phyloP scores from a whole-genome alignment of 2,329 filamentous ascomycete genomes.

The Aspergillus transmontanensis region DNA sequence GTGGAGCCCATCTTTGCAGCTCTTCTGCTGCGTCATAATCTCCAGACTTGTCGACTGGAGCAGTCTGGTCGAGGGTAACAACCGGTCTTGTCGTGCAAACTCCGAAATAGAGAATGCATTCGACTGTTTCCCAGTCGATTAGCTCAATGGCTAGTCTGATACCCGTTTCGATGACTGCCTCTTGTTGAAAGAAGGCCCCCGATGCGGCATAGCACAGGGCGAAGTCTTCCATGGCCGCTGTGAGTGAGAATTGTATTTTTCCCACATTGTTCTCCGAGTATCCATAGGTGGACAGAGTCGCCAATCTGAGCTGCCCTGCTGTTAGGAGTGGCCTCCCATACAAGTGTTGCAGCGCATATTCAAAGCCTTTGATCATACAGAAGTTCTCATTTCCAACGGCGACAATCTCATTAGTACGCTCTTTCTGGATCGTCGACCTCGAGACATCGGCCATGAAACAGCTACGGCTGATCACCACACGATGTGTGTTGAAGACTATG shows the following conservation, averaged over 20 bases:
- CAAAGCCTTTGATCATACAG: conserved; percentile 26
- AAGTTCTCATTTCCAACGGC: conserved; percentile 26
- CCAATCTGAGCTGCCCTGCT: conserved; percentile 15
- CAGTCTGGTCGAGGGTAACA: conserved; percentile 15
- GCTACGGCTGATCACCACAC: conserved; percentile 28
- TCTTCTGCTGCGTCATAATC: background rate
- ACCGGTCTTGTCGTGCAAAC: conserved; percentile 24
- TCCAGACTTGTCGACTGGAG: background rate
- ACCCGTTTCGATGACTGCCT: conserved; percentile 27
- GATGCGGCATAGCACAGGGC: conserved; percentile 34
- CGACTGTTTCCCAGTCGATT: conserved; percentile 34
- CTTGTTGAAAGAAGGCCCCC: conserved; percentile 33
- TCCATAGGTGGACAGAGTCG: conserved; percentile 17
- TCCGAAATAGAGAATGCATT: conserved; percentile 32
- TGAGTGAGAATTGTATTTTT: conserved; percentile 15
- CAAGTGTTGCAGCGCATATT: conserved; percentile 28
- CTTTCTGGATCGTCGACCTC: background rate
- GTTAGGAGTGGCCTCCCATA: conserved; percentile 29
- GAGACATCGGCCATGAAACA: conserved; percentile 24
- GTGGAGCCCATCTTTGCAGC: conserved; percentile 16
- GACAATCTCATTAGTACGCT: conserved; percentile 14
- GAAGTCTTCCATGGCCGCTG: conserved; percentile 28
- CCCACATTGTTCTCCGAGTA: conserved; percentile 13
- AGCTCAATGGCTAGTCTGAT: conserved; percentile 25
- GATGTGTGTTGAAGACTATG: conserved; percentile 24